Evolutionary conservation across 2,329 filamentous ascomycete species (phyloP).

Genomic region (Fusarium sp.): DNA sequence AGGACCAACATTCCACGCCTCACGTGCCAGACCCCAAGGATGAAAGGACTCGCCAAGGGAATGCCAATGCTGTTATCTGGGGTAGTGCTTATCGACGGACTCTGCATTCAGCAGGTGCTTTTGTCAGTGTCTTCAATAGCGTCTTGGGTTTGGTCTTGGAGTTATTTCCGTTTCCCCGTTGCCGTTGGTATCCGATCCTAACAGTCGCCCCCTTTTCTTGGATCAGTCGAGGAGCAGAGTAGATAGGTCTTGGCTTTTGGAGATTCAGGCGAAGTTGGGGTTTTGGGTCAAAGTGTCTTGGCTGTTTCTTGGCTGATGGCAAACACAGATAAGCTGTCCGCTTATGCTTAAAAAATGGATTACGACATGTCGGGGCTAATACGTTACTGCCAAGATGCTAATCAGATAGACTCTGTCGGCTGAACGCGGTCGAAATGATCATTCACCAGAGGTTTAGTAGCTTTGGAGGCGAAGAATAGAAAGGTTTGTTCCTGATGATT

Average conservation of each 20-base stretch:
- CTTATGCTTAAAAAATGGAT: not conserved
- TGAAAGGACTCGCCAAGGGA: not conserved
- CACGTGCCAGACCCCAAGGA: not conserved
- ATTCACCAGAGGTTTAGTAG: accelerated
- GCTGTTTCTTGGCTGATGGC: not conserved
- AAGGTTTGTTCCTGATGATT: not conserved
- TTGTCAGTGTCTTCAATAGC: not conserved
- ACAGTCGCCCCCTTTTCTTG: not conserved
- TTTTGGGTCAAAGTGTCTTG: not conserved
- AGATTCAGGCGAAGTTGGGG: not conserved
- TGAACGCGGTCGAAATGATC: not conserved
- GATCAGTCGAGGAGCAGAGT: not conserved
- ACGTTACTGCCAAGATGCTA: not conserved
- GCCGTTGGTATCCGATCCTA: not conserved
- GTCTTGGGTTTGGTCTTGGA: not conserved
- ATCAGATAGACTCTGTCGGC: not conserved
- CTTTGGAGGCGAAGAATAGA: accelerated
- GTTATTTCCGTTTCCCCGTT: not conserved
- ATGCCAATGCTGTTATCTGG: slow-evolving; percentile 2
- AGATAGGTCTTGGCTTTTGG: not conserved
- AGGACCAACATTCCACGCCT: not conserved
- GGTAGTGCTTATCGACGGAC: not conserved
- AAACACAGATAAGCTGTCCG: not conserved
- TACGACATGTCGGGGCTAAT: not conserved
- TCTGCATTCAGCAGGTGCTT: not conserved